phyloP scores from a whole-genome alignment of 1,284 basidiomycete genomes.

The Cryptococcus hybrid region DNA sequence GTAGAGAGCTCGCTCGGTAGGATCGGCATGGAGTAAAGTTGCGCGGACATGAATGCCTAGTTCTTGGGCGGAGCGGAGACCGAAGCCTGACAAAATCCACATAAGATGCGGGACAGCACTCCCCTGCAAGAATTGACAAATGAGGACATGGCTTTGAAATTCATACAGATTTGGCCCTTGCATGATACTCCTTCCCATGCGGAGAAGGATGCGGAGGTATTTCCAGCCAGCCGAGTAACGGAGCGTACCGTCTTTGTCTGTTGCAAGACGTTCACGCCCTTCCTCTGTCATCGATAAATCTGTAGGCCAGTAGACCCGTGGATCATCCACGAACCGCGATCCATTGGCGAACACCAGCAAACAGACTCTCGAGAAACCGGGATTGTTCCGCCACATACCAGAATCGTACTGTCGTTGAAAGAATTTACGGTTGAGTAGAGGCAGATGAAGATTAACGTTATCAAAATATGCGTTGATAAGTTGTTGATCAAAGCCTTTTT shows the following conservation, averaged over 20 bases:
- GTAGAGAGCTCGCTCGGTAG: conserved; percentile 64
- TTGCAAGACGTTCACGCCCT: conserved; percentile 33
- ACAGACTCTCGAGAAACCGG: conserved; percentile 65
- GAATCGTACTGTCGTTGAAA: conserved; percentile 65
- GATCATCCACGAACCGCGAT: conserved; percentile 64
- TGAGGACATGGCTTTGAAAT: conserved; percentile 60
- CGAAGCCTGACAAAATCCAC: conserved; percentile 70
- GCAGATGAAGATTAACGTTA: conserved; percentile 61
- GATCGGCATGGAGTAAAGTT: conserved; percentile 34
- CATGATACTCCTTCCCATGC: conserved; percentile 56
- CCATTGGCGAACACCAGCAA: conserved; percentile 74
- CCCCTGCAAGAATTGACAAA: conserved; percentile 54
- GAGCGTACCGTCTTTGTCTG: conserved; percentile 40
- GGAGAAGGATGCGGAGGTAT: conserved; percentile 66
- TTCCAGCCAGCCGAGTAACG: conserved; percentile 68
- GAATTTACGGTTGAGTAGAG: conserved; percentile 73
- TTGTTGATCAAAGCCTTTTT: conserved; percentile 57
- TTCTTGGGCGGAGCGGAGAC: conserved; percentile 61
- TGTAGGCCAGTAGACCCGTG: conserved; percentile 56
- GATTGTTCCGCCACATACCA: conserved; percentile 60
- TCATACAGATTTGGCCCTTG: conserved; percentile 67
- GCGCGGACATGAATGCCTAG: conserved; percentile 47
- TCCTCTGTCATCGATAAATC: conserved; percentile 22
- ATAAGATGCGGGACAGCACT: conserved; percentile 66
- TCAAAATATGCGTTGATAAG: conserved; percentile 71